A percentile compares a stretch with the other conserved stretches of the same genome.
phyloP scores from a whole-genome alignment of 2,329 filamentous ascomycete genomes.

The Trichoderma aggressivum region DNA sequence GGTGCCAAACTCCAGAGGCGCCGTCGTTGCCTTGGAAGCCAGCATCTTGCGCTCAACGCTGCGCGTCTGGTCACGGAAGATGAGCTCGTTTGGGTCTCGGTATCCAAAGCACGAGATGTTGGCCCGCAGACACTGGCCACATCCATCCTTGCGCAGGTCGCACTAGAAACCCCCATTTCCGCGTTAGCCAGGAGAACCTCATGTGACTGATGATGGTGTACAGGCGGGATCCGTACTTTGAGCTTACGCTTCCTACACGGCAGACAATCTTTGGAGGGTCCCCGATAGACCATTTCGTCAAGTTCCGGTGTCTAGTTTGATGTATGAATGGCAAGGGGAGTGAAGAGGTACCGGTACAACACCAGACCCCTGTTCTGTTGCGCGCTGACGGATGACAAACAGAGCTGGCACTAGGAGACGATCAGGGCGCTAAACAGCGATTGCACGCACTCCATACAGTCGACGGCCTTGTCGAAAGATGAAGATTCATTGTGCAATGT shows the following conservation, averaged over 20 bases:
- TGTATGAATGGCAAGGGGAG: not conserved
- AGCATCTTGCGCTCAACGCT: constrained; percentile 21
- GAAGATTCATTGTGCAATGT: not conserved
- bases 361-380: not conserved
- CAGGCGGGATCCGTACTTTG: constrained; percentile 19
- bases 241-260: constrained; percentile 27
- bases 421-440: not conserved
- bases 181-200: not conserved
- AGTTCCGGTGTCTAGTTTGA: not conserved
- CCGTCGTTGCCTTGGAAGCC: not conserved
- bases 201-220: not conserved
- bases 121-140: constrained; percentile 27
- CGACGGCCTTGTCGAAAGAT: not conserved
- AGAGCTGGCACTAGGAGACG: not conserved
- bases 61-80: constrained; percentile 26
- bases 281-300: constrained; percentile 25
- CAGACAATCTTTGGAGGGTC: constrained; percentile 26
- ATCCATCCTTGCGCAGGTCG: constrained; percentile 22
- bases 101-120: constrained; percentile 27
- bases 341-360: not conserved
- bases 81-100: constrained; percentile 24
- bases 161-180: constrained; percentile 19
- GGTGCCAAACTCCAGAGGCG: not conserved
- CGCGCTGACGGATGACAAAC: not conserved
- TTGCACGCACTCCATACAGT: not conserved